Conservation (phyloP, 2,329 filamentous ascomycete species). For the Aureobasidium lini region DNA sequence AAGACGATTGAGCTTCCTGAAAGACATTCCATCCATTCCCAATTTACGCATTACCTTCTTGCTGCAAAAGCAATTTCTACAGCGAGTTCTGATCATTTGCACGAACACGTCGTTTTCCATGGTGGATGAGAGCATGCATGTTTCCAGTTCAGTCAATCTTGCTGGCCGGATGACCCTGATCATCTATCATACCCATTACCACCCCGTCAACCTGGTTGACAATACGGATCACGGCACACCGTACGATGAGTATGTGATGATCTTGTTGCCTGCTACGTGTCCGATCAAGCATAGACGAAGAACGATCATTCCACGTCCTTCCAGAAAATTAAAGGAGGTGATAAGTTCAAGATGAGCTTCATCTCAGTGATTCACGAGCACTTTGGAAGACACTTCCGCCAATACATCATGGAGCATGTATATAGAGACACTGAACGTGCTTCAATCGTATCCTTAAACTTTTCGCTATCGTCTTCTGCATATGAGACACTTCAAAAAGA, state of each 20-base stretch:
- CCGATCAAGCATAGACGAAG: not conserved
- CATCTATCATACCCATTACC: not conserved
- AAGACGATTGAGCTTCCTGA: conserved; percentile 20
- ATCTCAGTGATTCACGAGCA: not conserved
- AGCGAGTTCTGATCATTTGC: no score
- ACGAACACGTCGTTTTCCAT: not conserved
- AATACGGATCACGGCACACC: not conserved
- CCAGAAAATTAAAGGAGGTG: not conserved
- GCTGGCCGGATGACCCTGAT: not conserved
- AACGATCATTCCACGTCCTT: not conserved
- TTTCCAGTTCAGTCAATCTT: no score
- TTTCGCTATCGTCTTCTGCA: not conserved
- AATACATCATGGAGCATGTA: not conserved
- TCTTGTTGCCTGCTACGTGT: not conserved
- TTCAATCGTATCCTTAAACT: not conserved
- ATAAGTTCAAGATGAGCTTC: not conserved
- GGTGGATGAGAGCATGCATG: not conserved
- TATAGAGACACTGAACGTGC: not conserved
- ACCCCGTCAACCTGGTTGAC: not conserved
- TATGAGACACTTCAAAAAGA: not conserved
- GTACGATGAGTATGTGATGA: not conserved
- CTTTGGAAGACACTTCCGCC: not conserved
- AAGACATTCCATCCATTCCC: not conserved
- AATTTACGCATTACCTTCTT: no score
- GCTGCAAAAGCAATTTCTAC: no score